Evolutionary conservation across 2,329 filamentous ascomycete species (phyloP), one percentile per base, ranked within the genome.

Genomic region (Xylaria sp.): DNA sequence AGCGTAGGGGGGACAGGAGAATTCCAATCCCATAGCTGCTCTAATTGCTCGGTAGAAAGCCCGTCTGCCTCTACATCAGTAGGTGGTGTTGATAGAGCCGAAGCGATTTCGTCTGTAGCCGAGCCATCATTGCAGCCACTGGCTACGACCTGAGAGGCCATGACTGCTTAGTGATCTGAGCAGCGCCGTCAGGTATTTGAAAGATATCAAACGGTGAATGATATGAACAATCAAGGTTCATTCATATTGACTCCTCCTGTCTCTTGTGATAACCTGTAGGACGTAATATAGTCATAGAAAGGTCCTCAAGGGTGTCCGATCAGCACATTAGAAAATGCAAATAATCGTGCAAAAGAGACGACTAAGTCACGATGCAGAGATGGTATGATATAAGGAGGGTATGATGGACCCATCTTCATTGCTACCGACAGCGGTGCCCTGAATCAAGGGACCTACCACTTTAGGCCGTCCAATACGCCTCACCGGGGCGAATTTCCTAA

Each of bases 21-120:
- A 71, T 85, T 85, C 83, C 83, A 85, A 23, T 70, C 68, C 82
- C 83, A 84, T 57, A 86, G 74, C 67, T 82, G 81, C 15, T 81
- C 76, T 20, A 84, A 72, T 66, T 85, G 81, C 28, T 79, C 75
- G 34, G 72, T 41, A 5, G 75, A 73, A 50, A 78, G 69, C n/a
- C 68, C 68, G 15, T 76, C 75, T 60, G 72, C 73, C 43, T 75
- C 75, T 15, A 75, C 23, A 55, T 77, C 76, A 8, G 75, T 77
- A 9, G 75, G 76, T 13, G 76, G 76, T 9, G 74, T 77, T 34
- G 75, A 74, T 36, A 73, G 56, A 46, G 60, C 69, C 12, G 71
- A 74, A 18, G 60, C 57, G 32, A 60, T 69, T 34, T 76, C 74
- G 13, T 77, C 74, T 3, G 69, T 70, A 58, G 67, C 65, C 4